Conservation (phyloP, 768 basidiomycete species). For the Boletus bicolor region DNA sequence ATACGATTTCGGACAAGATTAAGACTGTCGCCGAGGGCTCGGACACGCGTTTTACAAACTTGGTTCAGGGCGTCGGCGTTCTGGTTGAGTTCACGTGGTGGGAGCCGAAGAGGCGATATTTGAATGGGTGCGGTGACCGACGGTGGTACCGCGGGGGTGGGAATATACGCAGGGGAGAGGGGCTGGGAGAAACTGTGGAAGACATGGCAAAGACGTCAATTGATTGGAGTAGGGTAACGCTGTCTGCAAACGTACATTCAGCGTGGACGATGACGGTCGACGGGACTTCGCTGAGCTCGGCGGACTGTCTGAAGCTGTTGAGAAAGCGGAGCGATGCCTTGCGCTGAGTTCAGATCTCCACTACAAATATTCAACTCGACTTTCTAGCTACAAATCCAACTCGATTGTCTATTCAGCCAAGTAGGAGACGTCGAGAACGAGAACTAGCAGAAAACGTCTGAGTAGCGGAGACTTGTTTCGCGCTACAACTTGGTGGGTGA, state of each 20-base stretch:
- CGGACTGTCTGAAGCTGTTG: conserved; percentile 29
- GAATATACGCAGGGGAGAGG: conserved; percentile 3
- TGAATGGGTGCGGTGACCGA: conserved; percentile 7
- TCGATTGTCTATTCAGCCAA: neutral
- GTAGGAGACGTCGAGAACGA: neutral
- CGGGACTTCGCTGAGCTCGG: conserved; percentile 36
- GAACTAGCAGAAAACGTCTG: neutral
- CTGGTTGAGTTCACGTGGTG: conserved; percentile 34
- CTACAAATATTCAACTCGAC: conserved; percentile 2
- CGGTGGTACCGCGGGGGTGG: conserved; percentile 21
- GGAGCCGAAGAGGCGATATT: conserved; percentile 30
- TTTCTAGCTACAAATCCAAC: neutral
- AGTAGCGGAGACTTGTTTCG: neutral
- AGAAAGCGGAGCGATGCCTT: conserved; percentile 15
- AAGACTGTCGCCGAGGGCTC: conserved; percentile 29
- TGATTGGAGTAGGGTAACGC: conserved; percentile 12
- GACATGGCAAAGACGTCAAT: conserved; percentile 30
- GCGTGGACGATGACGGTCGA: conserved; percentile 11
- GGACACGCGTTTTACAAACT: conserved; percentile 37
- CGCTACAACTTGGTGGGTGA: neutral
- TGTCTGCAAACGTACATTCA: conserved; percentile 24
- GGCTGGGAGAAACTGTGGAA: conserved; percentile 12
- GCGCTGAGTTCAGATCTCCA: conserved; percentile 31
- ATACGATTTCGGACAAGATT: conserved; percentile 34
- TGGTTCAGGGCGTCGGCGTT: conserved; percentile 30